A percentile compares a stretch with the other conserved stretches of the same genome.
phyloP scores from a whole-genome alignment of 75 land plant species.

The Pinus albicaulis region DNA sequence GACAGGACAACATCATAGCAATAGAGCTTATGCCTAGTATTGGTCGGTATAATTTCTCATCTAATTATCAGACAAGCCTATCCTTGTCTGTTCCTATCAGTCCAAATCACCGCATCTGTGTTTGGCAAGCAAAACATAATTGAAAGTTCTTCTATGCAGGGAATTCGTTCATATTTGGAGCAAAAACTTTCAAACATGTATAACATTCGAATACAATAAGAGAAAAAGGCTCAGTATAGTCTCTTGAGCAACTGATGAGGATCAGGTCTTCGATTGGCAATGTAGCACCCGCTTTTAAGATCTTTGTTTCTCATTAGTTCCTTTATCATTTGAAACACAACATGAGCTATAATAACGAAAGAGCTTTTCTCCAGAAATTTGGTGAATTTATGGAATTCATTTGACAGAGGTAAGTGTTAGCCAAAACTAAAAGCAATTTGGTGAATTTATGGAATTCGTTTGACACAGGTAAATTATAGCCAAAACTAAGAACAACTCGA shows the following conservation, averaged over 20 bases:
- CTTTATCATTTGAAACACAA: background rate
- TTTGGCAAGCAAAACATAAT: background rate
- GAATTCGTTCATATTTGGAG: background rate
- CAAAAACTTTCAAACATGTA: background rate
- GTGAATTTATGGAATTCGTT: constrained; percentile 3
- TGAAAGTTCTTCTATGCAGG: background rate
- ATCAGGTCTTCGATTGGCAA: background rate
- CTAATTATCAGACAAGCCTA: background rate
- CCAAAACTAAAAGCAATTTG: background rate
- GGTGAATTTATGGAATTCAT: constrained; percentile 1
- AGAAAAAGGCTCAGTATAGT: background rate
- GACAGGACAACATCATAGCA: background rate
- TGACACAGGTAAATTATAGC: constrained; percentile 4
- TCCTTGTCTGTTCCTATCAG: background rate
- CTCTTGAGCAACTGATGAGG: background rate
- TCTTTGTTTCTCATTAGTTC: background rate
- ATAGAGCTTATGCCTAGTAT: background rate
- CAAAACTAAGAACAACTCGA: background rate
- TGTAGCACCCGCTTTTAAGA: background rate
- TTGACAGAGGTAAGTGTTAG: constrained; percentile 4
- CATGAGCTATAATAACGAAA: background rate
- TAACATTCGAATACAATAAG: background rate
- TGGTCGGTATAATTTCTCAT: background rate
- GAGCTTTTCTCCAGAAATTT: background rate
- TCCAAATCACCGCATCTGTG: background rate